Conservation (phyloP, 371 early-diverging fungal species). For the Umbelopsis sp. region DNA sequence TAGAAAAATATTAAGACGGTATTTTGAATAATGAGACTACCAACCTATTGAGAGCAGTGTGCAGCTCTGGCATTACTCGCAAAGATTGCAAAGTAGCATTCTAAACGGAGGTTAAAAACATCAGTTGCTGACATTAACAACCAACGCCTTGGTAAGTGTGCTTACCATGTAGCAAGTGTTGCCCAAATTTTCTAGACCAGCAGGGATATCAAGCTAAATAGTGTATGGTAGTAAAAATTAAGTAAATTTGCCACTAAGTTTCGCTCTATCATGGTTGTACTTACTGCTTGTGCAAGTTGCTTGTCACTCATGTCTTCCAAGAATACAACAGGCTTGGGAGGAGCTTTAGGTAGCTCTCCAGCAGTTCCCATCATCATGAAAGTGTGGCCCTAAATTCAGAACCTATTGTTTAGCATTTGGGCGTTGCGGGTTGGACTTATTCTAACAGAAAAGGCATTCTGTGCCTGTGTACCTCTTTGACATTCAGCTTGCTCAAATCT, state of each 20-base stretch:
- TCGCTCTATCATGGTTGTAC: slow-evolving; percentile 15
- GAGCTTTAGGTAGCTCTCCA: slow-evolving; percentile 83
- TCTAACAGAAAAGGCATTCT: not conserved
- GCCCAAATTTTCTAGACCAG: slow-evolving; percentile 92
- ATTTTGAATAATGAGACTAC: not conserved
- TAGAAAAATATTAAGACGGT: not conserved
- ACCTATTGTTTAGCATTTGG: too few relatives aligned
- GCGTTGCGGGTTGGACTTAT: not conserved
- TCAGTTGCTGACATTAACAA: not conserved
- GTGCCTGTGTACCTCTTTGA: slow-evolving; percentile 62
- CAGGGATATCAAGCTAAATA: slow-evolving; percentile 76
- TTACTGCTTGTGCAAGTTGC: slow-evolving; percentile 83
- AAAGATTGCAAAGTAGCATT: slow-evolving; percentile 97
- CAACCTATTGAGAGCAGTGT: slow-evolving; percentile 59
- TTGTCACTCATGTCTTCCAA: slow-evolving; percentile 92
- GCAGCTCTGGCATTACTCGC: slow-evolving; percentile 86
- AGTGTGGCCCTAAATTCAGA: slow-evolving; percentile 51
- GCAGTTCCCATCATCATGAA: slow-evolving; percentile 96
- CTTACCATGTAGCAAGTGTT: slow-evolving; percentile 98
- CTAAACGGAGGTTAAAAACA: slow-evolving; percentile 29
- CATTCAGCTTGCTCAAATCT: slow-evolving; percentile 63
- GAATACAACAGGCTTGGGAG: slow-evolving; percentile 73
- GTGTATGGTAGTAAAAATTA: not conserved
- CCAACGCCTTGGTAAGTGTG: not conserved
- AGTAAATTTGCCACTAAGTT: not conserved